Evolutionary conservation across 257 asterid species (phyloP).

Genomic region (Schizonepeta tenuifolia): DNA sequence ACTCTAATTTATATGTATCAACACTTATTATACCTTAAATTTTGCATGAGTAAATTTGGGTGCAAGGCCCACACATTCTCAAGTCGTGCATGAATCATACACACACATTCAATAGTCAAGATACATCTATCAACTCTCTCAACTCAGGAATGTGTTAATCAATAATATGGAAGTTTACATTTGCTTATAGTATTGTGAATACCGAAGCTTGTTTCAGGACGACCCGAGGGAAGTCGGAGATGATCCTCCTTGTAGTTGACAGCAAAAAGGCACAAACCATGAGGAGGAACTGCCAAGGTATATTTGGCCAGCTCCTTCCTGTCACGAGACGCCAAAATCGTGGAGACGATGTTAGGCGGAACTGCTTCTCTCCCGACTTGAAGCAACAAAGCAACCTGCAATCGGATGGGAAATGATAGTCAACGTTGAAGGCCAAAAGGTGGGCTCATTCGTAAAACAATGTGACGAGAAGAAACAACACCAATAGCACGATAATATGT

Average conservation of each 20-base stretch:
- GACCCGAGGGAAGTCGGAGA: constrained; percentile 54
- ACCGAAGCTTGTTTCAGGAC: constrained; percentile 69
- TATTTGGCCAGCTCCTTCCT: constrained; percentile 87
- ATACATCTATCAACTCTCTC: not conserved
- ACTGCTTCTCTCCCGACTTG: constrained; percentile 91
- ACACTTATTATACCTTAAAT: no score
- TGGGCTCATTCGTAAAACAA: not conserved
- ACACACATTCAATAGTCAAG: not conserved
- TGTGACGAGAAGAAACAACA: not conserved
- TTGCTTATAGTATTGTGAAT: constrained; percentile 55
- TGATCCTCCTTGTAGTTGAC: constrained; percentile 71
- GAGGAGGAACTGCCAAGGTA: constrained; percentile 69
- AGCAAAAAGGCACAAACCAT: constrained; percentile 63
- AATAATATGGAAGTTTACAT: constrained; percentile 67
- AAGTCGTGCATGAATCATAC: no score
- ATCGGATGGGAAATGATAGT: not conserved
- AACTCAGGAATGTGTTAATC: constrained; percentile 11
- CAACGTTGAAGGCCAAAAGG: not conserved
- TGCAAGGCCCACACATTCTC: no score
- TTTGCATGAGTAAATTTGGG: no score
- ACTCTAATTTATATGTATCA: no score
- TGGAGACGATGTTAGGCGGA: constrained; percentile 63
- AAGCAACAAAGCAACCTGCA: constrained; percentile 81
- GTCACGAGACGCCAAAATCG: constrained; percentile 66
- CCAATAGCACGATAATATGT: not conserved